Evolutionary conservation across 257 asterid genomes (phyloP).

Genomic region (Fraxinus anomala): DNA sequence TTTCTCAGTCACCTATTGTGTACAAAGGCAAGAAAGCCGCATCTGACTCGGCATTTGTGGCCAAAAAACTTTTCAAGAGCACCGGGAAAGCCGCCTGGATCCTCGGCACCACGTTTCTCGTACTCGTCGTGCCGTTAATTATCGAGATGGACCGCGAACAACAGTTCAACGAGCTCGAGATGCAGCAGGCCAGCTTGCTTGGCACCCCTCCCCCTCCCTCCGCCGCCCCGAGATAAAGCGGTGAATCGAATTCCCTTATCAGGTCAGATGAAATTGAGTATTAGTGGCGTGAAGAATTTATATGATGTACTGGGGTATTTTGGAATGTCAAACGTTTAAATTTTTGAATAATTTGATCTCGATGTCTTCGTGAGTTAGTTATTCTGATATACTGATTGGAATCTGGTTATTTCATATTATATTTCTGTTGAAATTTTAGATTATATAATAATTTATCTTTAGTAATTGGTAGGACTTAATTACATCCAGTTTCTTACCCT

Average conservation of each 20-base stretch:
- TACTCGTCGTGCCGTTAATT: slow-evolving; percentile 73
- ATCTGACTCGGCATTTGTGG: slow-evolving; percentile 59
- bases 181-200: slow-evolving; percentile 83
- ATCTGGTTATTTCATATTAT: background rate
- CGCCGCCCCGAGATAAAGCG: background rate
- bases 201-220: slow-evolving; percentile 45
- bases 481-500: background rate
- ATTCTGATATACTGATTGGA: background rate
- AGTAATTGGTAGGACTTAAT: background rate
- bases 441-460: background rate
- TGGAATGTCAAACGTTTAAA: background rate
- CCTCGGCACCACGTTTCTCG: slow-evolving; percentile 72
- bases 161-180: slow-evolving; percentile 70
- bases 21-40: slow-evolving; percentile 74
- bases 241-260: background rate
- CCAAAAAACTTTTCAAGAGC: slow-evolving; percentile 66
- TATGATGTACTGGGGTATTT: background rate
- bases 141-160: slow-evolving; percentile 88
- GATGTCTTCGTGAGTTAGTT: background rate
- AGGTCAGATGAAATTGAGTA: slow-evolving; percentile 15
- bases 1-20: slow-evolving; percentile 61
- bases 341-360: background rate
- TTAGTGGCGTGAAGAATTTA: background rate
- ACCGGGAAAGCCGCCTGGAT: slow-evolving; percentile 96
- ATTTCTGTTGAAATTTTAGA: background rate